These are phyloP conservation scores for Boletellus ananiceps DNA, from an alignment of 768 basidiomycete genomes.

Conservation along the genomic window DNA sequence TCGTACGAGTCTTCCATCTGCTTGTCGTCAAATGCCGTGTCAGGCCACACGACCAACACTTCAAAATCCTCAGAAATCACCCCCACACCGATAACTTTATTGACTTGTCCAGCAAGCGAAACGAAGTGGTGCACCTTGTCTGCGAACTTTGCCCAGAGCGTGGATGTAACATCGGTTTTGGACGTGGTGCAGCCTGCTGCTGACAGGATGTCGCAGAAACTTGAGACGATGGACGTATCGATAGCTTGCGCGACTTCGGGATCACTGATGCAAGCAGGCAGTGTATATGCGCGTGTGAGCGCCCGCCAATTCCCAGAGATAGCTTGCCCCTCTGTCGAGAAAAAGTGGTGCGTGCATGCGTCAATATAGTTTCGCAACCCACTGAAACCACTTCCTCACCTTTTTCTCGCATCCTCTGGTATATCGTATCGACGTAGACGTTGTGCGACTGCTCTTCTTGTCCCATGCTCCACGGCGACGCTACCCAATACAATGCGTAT, in stretches of 20 bases:
- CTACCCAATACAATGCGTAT: conserved; percentile 18
- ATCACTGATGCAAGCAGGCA: conserved; percentile 11
- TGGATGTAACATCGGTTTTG: conserved; percentile 29
- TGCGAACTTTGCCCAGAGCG: conserved; percentile 39
- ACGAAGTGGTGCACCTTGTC: conserved; percentile 40
- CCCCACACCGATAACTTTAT: conserved; percentile 26
- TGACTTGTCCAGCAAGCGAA: conserved; percentile 42
- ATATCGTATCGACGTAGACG: conserved; percentile 23
- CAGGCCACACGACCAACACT: not conserved
- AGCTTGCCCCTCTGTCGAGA: conserved; percentile 37
- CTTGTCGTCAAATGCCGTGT: not conserved
- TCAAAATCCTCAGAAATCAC: conserved; percentile 23
- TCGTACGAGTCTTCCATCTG: conserved; percentile 15
- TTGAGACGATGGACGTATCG: conserved; percentile 9
- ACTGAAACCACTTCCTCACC: conserved; percentile 24
- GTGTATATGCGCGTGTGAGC: conserved; percentile 27
- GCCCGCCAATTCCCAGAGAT: conserved; percentile 42
- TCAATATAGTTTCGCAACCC: not conserved
- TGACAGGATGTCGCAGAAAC: conserved; percentile 25
- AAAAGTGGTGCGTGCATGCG: not conserved
- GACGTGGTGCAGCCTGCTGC: conserved; percentile 21
- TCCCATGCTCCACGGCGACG: conserved; percentile 19
- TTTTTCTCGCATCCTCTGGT: conserved; percentile 29
- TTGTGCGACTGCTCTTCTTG: conserved; percentile 17
- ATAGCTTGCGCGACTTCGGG: conserved; percentile 10